Conservation (phyloP, 2,329 filamentous ascomycete genomes). For the Thelonectria discophora region DNA sequence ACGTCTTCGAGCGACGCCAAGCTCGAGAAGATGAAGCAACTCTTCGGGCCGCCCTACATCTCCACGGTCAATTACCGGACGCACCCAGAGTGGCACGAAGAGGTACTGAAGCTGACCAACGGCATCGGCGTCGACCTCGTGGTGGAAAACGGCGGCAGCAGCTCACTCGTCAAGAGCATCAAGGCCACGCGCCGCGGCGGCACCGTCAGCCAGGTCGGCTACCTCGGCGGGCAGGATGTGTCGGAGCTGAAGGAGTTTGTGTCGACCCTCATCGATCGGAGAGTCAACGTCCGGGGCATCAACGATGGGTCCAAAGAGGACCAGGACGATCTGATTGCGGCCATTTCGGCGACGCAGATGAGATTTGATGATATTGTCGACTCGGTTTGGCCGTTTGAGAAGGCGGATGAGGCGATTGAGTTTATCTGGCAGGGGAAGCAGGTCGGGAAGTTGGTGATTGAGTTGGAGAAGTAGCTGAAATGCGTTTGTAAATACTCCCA, state of each 20-base stretch:
- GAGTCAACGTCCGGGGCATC: constrained; percentile 49
- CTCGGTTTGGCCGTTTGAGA: constrained; percentile 48
- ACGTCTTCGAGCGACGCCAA: constrained; percentile 63
- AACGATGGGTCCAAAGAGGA: constrained; percentile 52
- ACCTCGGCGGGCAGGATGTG: constrained; percentile 46
- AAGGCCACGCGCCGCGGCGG: constrained; percentile 53
- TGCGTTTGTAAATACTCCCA: too few relatives aligned
- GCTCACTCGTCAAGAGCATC: constrained; percentile 50
- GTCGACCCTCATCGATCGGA: constrained; percentile 48
- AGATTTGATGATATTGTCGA: constrained; percentile 52
- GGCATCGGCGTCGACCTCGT: constrained; percentile 59
- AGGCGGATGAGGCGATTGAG: constrained; percentile 52
- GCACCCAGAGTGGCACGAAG: constrained; percentile 56
- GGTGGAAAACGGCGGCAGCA: constrained; percentile 53
- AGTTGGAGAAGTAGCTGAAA: not conserved
- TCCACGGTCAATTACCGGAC: constrained; percentile 58
- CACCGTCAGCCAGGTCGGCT: constrained; percentile 54
- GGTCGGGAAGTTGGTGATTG: constrained; percentile 52
- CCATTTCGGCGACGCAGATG: constrained; percentile 46
- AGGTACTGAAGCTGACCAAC: constrained; percentile 53
- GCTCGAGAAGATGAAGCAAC: constrained; percentile 52
- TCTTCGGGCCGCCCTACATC: constrained; percentile 52
- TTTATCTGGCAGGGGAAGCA: constrained; percentile 54
- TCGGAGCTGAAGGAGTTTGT: constrained; percentile 47
- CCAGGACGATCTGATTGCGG: constrained; percentile 50